Evolutionary conservation across 1,139 yeast genomes (phyloP), one percentile per base, ranked within the genome.

Genomic region (Saccharomyces hybrid): DNA sequence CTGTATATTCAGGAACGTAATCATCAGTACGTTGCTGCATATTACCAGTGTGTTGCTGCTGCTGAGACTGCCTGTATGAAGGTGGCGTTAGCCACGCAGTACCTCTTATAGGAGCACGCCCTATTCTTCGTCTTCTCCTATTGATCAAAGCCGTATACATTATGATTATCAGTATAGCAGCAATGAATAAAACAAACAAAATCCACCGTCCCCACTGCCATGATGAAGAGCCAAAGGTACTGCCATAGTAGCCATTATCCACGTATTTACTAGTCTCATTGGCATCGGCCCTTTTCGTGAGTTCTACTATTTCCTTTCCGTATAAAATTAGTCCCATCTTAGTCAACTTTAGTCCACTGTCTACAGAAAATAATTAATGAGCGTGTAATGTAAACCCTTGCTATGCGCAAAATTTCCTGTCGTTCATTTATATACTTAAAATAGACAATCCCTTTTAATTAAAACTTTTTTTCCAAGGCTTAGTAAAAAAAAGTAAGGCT

Each of bases 61-160:
- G 75, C 62, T 86, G 88, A 2, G 91, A 79, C 64, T 85, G 91
- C 56, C 76, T 71, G 67, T 88, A 88, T 14, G 85, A 77, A 0
- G 96, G 96, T 2, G 96, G 96, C 0, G 95, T 84, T 78, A 90
- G 80, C 95, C 96, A 90, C 9, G 88, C 81, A 1, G 97, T 89
- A 6, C 95, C 95, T 54, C 82, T 77, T 2, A 88, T 74, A 0
- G 97, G 96, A 41, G 76, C 77, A 44, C 75, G 73, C 3, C 97
- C 97, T 31, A 73, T 71, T 32, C 70, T 74, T 1, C 80, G 75
- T 65, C 97, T 76, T 56, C 77, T 75, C 53, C 77, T 78, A 61
- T 89, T 87, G 2, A 58, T 50, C 34, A 83, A 76, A 47, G 81
- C 65, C 19, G 88, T 69, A 1, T 83, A 79, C 42, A 82, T 77